phyloP scores from a whole-genome alignment of 768 basidiomycete species.

The Lactarius sp. region DNA sequence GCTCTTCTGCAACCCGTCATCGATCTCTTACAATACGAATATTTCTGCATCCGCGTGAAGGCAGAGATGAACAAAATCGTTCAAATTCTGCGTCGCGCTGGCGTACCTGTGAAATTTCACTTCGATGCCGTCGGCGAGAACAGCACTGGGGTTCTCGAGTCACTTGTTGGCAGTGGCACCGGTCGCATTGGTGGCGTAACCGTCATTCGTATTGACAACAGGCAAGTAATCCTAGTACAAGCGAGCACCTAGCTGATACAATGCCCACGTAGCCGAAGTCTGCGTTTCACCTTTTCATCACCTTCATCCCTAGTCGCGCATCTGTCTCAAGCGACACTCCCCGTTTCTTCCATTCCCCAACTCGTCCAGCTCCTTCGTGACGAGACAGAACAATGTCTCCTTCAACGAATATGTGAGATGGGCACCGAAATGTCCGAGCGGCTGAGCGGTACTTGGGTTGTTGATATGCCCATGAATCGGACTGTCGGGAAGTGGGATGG shows the following conservation, averaged over 20 bases:
- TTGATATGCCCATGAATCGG: slow-evolving; percentile 60
- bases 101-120: slow-evolving; percentile 51
- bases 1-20: slow-evolving; percentile 68
- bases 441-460: slow-evolving; percentile 64
- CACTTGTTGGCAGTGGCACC: slow-evolving; percentile 39
- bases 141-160: slow-evolving; percentile 51
- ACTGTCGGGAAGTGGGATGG: slow-evolving; percentile 77
- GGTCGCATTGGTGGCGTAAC: slow-evolving; percentile 65
- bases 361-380: slow-evolving; percentile 68
- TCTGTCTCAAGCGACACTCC: slow-evolving; percentile 71
- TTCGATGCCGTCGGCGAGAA: slow-evolving; percentile 66
- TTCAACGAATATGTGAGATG: slow-evolving; percentile 63
- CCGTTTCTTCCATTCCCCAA: slow-evolving; percentile 71
- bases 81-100: slow-evolving; percentile 45
- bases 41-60: slow-evolving; percentile 62
- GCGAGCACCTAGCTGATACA: not conserved
- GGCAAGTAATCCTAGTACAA: slow-evolving; percentile 36
- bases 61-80: slow-evolving; percentile 51
- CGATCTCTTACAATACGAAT: slow-evolving; percentile 73
- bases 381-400: slow-evolving; percentile 68
- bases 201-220: slow-evolving; percentile 61
- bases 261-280: slow-evolving; percentile 47
- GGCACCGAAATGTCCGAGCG: slow-evolving; percentile 52
- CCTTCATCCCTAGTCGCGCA: slow-evolving; percentile 76
- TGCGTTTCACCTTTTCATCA: slow-evolving; percentile 71